Evolutionary conservation across 176 grass and related monocot genomes (phyloP), one percentile per base, ranked within the genome.

Genomic region (Poa pratensis): DNA sequence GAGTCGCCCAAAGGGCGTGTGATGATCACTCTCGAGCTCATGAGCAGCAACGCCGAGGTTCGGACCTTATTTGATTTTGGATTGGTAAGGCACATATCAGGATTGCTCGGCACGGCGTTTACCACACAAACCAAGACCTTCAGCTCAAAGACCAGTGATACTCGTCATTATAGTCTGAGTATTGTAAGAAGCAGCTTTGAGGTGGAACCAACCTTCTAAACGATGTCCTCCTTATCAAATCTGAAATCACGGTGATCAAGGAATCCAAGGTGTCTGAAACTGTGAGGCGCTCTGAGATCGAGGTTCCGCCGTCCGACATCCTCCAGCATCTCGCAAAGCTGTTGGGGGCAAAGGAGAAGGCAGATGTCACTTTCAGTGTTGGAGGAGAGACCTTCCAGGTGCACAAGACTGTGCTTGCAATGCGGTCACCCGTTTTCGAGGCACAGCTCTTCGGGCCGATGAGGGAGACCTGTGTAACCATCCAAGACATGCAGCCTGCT

Each of bases 371-470:
- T 57, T 57, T 57, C 7, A 57, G 20, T 57, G 54, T 57, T 3
- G 2, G 54, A 57, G 54, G 19, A 57, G 57, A 59, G 9, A 59
- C 20, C 57, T 59, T 59, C n/a, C 57, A 59, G 57, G 57, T 3
- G 57, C 57, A 59, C n/a, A 59, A 59, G 57, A 59, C 57, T n/a
- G n/a, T 59, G 57, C 60, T 62, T 22, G 60, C 60, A 11, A 62
- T 62, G 60, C 60, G 24, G 23, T 62, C 60, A 62, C 60, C 60
- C 24, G 5, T 62, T 24, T 28, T 62, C 12, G 60, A 62, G 24
- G 24, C 24, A 28, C 12, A 62, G 24, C 60, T 62, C 60, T 62
- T 27, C 12, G 24, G 60, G 60, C 12, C 12, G 60, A 62, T 62
- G 60, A 62, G 60, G 23, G 60, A 62, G 60, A 62, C 60, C 4